These are phyloP conservation scores for Paramecium sexaurelia DNA, from an alignment of 73 alveolate genomes.

Conservation along the genomic window DNA sequence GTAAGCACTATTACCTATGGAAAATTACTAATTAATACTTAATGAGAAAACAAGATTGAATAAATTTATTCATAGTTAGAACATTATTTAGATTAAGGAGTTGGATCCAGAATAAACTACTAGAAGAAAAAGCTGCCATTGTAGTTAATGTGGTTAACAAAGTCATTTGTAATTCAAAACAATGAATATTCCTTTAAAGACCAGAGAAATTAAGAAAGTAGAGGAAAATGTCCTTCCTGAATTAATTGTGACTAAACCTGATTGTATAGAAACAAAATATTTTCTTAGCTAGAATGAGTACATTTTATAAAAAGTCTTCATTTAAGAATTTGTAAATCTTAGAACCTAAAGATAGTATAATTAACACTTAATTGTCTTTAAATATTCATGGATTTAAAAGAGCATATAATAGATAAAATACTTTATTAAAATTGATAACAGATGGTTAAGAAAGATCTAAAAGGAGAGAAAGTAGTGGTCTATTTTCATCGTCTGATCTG, in stretches of 20 bases:
- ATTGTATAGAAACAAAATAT: not conserved
- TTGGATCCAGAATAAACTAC: not conserved
- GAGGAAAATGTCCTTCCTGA: not conserved
- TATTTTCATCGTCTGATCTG: not conserved
- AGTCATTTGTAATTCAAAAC: not conserved
- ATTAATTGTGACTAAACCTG: not conserved
- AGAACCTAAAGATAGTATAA: not conserved
- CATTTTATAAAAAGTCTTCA: not conserved
- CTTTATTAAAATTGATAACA: not conserved
- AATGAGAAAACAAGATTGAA: not conserved
- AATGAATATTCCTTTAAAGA: not conserved
- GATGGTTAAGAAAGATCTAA: slow-evolving; percentile 18
- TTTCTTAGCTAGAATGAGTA: not conserved
- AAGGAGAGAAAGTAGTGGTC: not conserved
- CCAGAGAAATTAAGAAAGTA: not conserved
- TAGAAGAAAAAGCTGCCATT: slow-evolving; percentile 5
- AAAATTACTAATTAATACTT: not conserved
- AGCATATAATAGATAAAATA: not conserved
- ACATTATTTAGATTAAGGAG: not conserved
- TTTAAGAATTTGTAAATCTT: not conserved
- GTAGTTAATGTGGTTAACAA: not conserved
- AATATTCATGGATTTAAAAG: not conserved
- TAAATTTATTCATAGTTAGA: not conserved
- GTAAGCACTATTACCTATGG: not conserved
- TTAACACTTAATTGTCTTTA: not conserved